Conservation (phyloP, 2,329 filamentous ascomycete genomes). For the Phoma sp. region DNA sequence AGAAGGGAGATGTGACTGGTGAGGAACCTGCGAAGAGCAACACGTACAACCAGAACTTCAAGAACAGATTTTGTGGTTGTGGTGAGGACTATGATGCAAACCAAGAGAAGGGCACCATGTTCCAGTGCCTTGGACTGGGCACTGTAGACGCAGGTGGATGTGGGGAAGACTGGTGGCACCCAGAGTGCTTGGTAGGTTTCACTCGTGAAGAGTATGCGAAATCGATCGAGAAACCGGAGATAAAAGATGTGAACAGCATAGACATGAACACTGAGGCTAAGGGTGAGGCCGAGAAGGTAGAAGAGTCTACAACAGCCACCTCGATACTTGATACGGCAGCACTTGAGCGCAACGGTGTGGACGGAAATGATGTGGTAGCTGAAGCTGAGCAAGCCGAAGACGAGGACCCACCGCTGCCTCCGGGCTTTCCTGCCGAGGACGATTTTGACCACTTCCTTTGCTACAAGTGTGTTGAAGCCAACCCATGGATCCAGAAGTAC, state of each 20-base stretch:
- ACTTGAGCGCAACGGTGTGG: conserved; percentile 29
- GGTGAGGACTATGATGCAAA: conserved; percentile 86
- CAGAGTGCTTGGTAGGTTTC: conserved; percentile 86
- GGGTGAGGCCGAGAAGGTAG: conserved; percentile 2
- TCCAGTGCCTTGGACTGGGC: conserved; percentile 89
- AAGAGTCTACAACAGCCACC: conserved; percentile 20
- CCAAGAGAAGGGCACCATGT: conserved; percentile 96
- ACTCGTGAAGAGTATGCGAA: conserved; percentile 74
- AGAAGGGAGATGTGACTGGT: conserved; percentile 77
- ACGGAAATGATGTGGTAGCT: conserved; percentile 46
- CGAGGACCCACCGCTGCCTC: conserved; percentile 72
- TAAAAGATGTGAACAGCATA: conserved; percentile 15
- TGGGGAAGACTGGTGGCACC: conserved; percentile 98
- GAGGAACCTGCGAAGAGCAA: conserved; percentile 77
- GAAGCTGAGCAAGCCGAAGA: conserved; percentile 64
- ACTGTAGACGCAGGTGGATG: conserved; percentile 83
- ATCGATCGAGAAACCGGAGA: conserved; percentile 35
- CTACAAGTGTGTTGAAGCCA: conserved; percentile 88
- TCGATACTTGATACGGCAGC: conserved; percentile 30
- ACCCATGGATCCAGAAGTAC: conserved; percentile 92
- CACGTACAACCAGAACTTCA: conserved; percentile 95
- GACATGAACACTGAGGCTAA: conserved; percentile 19
- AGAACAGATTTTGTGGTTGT: conserved; percentile 91
- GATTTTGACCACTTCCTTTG: conserved; percentile 91
- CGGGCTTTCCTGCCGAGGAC: conserved; percentile 87